These are phyloP conservation scores for Vinca minor DNA, from an alignment of 257 asterid species.

Conservation along the genomic window DNA sequence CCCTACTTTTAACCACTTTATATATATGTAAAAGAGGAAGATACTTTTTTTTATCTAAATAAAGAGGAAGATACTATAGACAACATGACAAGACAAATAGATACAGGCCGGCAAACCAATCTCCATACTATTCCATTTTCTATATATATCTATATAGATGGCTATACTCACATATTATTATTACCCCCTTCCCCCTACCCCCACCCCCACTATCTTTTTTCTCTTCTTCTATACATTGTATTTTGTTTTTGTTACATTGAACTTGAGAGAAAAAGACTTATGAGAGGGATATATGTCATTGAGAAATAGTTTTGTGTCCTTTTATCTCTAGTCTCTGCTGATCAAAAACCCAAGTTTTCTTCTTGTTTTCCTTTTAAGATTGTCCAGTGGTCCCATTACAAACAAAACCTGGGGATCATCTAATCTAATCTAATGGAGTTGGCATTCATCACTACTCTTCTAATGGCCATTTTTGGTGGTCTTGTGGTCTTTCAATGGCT, in stretches of 20 bases:
- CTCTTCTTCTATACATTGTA: no score
- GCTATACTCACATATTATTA: neutral
- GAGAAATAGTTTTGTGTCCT: constrained; percentile 4
- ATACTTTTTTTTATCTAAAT: no score
- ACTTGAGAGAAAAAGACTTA: constrained; percentile 15
- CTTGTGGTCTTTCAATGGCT: constrained; percentile 29
- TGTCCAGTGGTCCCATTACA: no score
- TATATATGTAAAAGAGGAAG: no score
- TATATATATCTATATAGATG: no score
- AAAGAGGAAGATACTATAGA: no score
- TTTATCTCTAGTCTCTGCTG: no score
- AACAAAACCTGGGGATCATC: no score
- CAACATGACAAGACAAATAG: constrained; percentile 14
- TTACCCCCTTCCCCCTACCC: neutral
- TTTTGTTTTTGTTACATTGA: neutral
- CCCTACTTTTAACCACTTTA: no score
- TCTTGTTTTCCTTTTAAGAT: no score
- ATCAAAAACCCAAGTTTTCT: neutral
- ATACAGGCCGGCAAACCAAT: constrained; percentile 20
- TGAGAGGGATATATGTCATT: constrained; percentile 10
- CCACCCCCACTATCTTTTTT: no score
- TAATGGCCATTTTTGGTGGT: constrained; percentile 17
- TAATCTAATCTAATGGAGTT: constrained; percentile 9
- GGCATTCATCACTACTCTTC: constrained; percentile 9
- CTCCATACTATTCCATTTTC: constrained; percentile 6